These are phyloP conservation scores for Linum usitatissimum DNA, from an alignment of 345 rosid species.

Conservation along the genomic window DNA sequence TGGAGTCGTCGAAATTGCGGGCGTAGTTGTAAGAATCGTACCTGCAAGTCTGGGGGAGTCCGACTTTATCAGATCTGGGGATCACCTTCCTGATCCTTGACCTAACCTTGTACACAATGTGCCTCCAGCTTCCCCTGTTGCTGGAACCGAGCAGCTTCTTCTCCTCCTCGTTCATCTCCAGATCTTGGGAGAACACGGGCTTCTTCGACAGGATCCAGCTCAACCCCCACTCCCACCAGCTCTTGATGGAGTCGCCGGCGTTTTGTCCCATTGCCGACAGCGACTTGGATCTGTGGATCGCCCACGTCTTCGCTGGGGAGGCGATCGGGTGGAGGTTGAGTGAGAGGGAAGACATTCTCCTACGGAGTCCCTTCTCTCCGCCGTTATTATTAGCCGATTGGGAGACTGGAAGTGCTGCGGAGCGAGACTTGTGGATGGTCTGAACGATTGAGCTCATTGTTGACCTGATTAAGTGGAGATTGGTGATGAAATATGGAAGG, in stretches of 20 bases:
- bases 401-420: no score
- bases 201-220: conserved; percentile 71
- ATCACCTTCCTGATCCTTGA: conserved; percentile 40
- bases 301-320: no score
- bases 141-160: conserved; percentile 43
- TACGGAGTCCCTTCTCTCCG: no score
- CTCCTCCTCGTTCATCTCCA: conserved; percentile 75
- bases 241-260: conserved; percentile 45
- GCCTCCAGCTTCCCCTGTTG: conserved; percentile 69
- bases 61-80: conserved; percentile 37
- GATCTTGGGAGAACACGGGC: conserved; percentile 62
- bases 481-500: no score
- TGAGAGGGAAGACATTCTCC: no score
- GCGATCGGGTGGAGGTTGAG: no score
- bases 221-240: conserved; percentile 89
- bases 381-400: no score
- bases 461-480: no score
- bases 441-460: no score
- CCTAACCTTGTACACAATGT: conserved; percentile 57
- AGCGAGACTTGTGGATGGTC: no score
- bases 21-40: conserved; percentile 20
- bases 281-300: conserved; percentile 50
- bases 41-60: conserved; percentile 54
- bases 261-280: conserved; percentile 46
- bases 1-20: no score